Conservation (phyloP, 257 asterid genomes). For the Ballota nigra region DNA sequence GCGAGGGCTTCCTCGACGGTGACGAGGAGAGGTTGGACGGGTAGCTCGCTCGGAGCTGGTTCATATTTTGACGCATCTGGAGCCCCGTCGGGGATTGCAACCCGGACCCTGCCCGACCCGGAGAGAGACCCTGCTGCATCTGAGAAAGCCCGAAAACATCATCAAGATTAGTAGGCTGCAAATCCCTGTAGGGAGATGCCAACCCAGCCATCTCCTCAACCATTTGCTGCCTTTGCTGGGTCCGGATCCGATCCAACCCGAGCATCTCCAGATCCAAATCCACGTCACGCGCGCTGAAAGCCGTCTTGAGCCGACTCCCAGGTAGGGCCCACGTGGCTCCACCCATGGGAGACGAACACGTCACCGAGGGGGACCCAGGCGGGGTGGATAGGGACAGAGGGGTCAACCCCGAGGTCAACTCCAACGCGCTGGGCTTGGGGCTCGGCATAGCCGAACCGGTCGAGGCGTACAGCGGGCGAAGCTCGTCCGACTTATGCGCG, state of each 20-base stretch:
- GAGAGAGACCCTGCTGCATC: conserved; percentile 59
- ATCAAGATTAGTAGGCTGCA: conserved; percentile 72
- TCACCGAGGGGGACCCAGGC: conserved; percentile 55
- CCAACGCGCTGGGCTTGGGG: conserved; percentile 56
- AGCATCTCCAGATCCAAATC: conserved; percentile 54
- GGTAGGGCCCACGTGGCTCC: conserved; percentile 39
- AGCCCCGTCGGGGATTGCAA: conserved; percentile 50
- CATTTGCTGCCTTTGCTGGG: conserved; percentile 43
- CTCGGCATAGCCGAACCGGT: conserved; percentile 93
- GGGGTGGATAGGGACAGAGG: conserved; percentile 59
- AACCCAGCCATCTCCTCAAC: conserved; percentile 60
- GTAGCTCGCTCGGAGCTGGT: conserved; percentile 77
- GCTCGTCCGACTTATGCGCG: conserved; percentile 77
- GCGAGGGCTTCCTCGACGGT: conserved; percentile 49
- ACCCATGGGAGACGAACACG: conserved; percentile 74
- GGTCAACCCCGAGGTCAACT: conserved; percentile 44
- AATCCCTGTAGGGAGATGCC: conserved; percentile 52
- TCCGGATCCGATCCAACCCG: conserved; percentile 55
- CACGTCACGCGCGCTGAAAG: conserved; percentile 58
- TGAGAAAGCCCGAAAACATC: conserved; percentile 70
- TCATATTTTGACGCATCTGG: conserved; percentile 63
- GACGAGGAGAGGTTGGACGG: conserved; percentile 59
- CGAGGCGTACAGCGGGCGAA: conserved; percentile 75
- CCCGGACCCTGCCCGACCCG: too few relatives aligned
- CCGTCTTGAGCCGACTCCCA: conserved; percentile 54